Conservation (phyloP, 2,329 filamentous ascomycete species). For the Samsoniella hepiali region DNA sequence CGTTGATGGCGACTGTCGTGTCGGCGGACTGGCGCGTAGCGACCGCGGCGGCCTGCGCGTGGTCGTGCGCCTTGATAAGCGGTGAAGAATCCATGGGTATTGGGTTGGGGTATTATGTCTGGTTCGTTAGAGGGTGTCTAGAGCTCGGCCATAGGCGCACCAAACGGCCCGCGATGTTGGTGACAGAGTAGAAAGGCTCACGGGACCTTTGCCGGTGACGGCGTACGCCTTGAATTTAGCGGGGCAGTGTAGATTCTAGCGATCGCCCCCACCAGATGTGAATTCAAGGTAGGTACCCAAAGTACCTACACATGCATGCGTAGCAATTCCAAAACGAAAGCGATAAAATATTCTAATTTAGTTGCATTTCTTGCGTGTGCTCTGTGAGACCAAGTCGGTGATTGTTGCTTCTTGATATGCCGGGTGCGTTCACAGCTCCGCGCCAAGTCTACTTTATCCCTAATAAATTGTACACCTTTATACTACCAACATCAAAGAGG, state of each 20-base stretch:
- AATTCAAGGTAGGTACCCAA: neutral
- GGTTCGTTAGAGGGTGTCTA: neutral
- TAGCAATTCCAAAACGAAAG: no score
- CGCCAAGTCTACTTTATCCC: neutral
- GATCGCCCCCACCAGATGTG: constrained; percentile 8
- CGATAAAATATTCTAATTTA: neutral
- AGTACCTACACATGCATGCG: neutral
- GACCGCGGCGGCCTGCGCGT: constrained; percentile 81
- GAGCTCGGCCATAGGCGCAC: constrained; percentile 9
- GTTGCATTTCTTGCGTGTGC: neutral
- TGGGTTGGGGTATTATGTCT: neutral
- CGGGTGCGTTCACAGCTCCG: neutral
- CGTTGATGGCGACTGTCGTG: constrained; percentile 77
- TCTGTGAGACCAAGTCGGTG: neutral
- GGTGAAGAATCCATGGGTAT: constrained; percentile 37
- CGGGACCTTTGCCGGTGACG: constrained; percentile 2
- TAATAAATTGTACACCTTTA: constrained; percentile 15
- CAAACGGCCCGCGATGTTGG: constrained; percentile 14
- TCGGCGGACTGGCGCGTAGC: constrained; percentile 70
- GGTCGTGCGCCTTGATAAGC: constrained; percentile 71
- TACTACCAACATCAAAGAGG: constrained; percentile 2
- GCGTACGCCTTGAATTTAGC: constrained; percentile 4
- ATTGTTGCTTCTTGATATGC: neutral
- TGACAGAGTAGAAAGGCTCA: neutral
- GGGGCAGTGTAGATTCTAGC: constrained; percentile 1